phyloP scores from a whole-genome alignment of 805 yeast species.

The Dipodascus geniculatus region DNA sequence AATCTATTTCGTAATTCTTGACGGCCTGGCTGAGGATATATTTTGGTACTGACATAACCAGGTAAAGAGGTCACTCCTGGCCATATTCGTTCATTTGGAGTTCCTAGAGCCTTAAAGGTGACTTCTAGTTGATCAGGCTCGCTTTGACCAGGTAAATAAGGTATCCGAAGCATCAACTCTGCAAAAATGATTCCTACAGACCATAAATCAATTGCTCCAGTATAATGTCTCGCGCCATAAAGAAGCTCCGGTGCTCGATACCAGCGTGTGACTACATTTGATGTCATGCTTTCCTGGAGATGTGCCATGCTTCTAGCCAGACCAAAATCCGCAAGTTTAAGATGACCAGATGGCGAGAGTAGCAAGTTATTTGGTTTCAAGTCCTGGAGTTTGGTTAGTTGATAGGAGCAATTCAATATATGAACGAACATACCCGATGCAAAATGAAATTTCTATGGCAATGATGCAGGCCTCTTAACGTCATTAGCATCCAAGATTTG shows the following conservation, averaged over 20 bases:
- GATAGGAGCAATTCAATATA: background rate
- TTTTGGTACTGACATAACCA: constrained; percentile 48
- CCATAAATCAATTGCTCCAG: constrained; percentile 89
- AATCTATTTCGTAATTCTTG: constrained; percentile 72
- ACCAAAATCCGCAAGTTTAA: constrained; percentile 96
- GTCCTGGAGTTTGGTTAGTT: constrained; percentile 31
- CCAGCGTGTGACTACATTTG: constrained; percentile 97
- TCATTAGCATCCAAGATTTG: constrained; percentile 91
- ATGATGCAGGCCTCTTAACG: constrained; percentile 87
- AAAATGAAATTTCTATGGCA: constrained; percentile 85
- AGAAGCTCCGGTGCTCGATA: constrained; percentile 91
- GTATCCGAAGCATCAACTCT: constrained; percentile 87
- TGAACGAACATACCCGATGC: constrained; percentile 40
- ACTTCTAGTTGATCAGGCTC: constrained; percentile 84
- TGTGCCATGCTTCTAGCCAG: constrained; percentile 65
- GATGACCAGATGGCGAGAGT: constrained; percentile 73
- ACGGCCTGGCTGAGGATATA: constrained; percentile 75
- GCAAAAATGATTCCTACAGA: constrained; percentile 95
- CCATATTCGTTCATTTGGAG: constrained; percentile 90
- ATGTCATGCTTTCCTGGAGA: constrained; percentile 59
- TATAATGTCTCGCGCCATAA: constrained; percentile 80
- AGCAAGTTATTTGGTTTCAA: constrained; percentile 85
- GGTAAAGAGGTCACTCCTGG: constrained; percentile 78
- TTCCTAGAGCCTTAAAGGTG: constrained; percentile 92
- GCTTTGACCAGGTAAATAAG: constrained; percentile 86